A percentile compares a stretch with the other conserved stretches of the same genome.
Conservation (phyloP, 2,329 filamentous ascomycete species). For the Cladosporium oxysporum region DNA sequence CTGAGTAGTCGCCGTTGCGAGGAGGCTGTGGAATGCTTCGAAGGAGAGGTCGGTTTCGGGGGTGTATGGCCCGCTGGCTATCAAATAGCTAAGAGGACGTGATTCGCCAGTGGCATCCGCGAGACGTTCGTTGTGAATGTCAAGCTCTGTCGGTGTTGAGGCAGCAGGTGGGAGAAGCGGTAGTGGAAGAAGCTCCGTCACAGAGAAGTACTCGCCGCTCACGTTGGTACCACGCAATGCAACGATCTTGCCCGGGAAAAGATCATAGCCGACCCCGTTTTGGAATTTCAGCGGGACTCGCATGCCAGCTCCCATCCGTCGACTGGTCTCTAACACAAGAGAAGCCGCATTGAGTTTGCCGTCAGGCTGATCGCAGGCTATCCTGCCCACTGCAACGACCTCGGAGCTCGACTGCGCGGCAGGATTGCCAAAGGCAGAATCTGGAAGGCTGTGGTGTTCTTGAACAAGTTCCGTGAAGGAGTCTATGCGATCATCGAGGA, state of each 20-base stretch:
- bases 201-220: slow-evolving; percentile 78
- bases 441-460: slow-evolving; percentile 72
- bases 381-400: slow-evolving; percentile 85
- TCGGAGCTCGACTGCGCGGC: slow-evolving; percentile 81
- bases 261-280: slow-evolving; percentile 70
- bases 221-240: slow-evolving; percentile 85
- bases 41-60: slow-evolving; percentile 90
- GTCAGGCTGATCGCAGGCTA: slow-evolving; percentile 83
- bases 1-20: slow-evolving; percentile 71
- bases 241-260: slow-evolving; percentile 94
- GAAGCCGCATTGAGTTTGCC: slow-evolving; percentile 84
- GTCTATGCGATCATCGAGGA: slow-evolving; percentile 93
- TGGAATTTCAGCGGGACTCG: slow-evolving; percentile 75
- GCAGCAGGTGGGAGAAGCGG: slow-evolving; percentile 76
- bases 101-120: slow-evolving; percentile 60
- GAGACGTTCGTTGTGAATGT: slow-evolving; percentile 68
- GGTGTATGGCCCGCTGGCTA: slow-evolving; percentile 87
- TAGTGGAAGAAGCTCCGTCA: slow-evolving; percentile 72
- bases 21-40: slow-evolving; percentile 80
- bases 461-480: slow-evolving; percentile 77
- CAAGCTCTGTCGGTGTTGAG: slow-evolving; percentile 65
- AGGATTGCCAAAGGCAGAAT: slow-evolving; percentile 82
- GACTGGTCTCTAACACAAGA: slow-evolving; percentile 83
- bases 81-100: slow-evolving; percentile 72
- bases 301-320: slow-evolving; percentile 77